These are phyloP conservation scores for Biscogniauxia mediterranea DNA, from an alignment of 2,329 filamentous ascomycete genomes.

Conservation along the genomic window DNA sequence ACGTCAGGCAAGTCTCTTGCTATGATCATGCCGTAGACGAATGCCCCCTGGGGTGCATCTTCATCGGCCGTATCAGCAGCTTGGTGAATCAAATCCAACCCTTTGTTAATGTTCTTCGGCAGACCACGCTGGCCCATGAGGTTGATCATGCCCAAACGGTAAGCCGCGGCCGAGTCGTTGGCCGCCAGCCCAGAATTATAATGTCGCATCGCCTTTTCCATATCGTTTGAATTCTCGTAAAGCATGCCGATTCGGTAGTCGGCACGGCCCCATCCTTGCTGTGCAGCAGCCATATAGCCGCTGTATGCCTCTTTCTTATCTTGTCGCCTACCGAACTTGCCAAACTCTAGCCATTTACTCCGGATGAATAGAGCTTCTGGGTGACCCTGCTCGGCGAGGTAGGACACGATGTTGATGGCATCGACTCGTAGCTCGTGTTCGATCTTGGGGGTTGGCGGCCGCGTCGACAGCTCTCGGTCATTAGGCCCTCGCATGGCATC, in stretches of 20 bases:
- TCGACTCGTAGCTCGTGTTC: constrained; percentile 88
- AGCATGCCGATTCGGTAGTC: constrained; percentile 99
- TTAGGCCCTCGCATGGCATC: constrained; percentile 32
- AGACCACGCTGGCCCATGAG: constrained; percentile 91
- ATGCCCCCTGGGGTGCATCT: constrained; percentile 94
- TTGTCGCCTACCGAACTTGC: constrained; percentile 84
- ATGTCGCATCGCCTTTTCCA: constrained; percentile 84
- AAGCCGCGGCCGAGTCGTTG: constrained; percentile 81
- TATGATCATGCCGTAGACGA: constrained; percentile 92
- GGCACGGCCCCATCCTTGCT: constrained; percentile 81
- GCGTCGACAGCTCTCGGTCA: constrained; percentile 42
- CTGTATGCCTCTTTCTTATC: constrained; percentile 95
- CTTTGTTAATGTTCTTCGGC: constrained; percentile 73
- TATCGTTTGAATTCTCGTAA: constrained; percentile 92
- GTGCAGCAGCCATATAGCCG: constrained; percentile 81
- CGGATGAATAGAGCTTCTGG: constrained; percentile 92
- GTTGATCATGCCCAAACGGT: constrained; percentile 96
- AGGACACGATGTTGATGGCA: constrained; percentile 86
- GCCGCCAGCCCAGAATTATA: constrained; percentile 79
- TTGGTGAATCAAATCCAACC: constrained; percentile 77
- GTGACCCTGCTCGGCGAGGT: constrained; percentile 86
- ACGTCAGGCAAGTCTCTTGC: constrained; percentile 91
- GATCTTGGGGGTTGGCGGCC: constrained; percentile 77
- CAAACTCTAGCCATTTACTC: constrained; percentile 97
- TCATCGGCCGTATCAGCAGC: constrained; percentile 89